These are phyloP conservation scores for Trichosporon sp. DNA, from an alignment of 1,284 basidiomycete genomes.

Conservation along the genomic window DNA sequence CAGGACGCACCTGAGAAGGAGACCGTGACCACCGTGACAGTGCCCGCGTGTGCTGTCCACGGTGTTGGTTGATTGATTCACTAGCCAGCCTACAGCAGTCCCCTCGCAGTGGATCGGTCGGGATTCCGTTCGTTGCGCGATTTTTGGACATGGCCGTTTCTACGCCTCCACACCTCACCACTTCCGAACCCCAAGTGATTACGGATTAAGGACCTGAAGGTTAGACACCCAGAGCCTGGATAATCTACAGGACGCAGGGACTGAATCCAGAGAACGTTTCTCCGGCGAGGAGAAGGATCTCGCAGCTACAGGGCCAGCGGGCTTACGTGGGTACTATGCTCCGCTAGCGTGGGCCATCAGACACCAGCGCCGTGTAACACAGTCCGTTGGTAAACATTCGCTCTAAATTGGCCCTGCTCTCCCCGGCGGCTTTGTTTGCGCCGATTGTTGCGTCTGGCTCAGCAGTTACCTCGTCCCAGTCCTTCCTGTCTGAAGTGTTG, in stretches of 20 bases:
- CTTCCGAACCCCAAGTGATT: neutral
- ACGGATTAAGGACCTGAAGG: too few relatives aligned
- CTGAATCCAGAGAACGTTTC: neutral
- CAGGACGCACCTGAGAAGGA: neutral
- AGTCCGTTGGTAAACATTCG: neutral
- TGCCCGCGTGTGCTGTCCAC: neutral
- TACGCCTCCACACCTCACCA: neutral
- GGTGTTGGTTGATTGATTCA: too few relatives aligned
- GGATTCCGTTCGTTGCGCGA: neutral
- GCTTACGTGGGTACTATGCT: slow-evolving; percentile 2
- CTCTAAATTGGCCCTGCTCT: too few relatives aligned
- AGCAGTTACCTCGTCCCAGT: too few relatives aligned
- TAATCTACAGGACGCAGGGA: neutral
- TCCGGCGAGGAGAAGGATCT: neutral
- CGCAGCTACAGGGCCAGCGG: neutral
- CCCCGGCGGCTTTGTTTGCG: too few relatives aligned
- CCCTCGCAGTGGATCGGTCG: neutral
- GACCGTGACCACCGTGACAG: slow-evolving; percentile 1
- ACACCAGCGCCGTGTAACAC: neutral
- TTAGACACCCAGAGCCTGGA: neutral
- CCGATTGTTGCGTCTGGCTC: too few relatives aligned
- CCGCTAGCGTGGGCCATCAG: neutral
- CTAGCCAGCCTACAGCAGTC: neutral
- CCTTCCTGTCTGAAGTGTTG: too few relatives aligned
- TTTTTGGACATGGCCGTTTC: neutral